phyloP scores from a whole-genome alignment of 257 asterid species.

The Nemophila menziesii region DNA sequence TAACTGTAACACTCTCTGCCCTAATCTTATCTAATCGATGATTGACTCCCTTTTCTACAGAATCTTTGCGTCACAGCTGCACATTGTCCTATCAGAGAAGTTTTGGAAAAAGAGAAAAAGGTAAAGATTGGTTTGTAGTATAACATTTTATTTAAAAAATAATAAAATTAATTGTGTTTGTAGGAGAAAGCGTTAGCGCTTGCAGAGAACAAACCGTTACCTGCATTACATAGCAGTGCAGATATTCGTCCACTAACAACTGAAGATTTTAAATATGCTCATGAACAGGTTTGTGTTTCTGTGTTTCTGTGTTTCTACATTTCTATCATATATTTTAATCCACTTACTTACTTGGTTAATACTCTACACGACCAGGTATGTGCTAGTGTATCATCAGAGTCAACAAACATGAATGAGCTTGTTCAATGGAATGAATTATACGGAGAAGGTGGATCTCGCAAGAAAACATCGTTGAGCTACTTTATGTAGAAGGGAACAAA shows the following conservation, averaged over 20 bases:
- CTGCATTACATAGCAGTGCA: slow-evolving; percentile 43
- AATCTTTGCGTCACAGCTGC: slow-evolving; percentile 81
- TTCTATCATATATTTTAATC: background rate
- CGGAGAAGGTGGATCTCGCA: slow-evolving; percentile 48
- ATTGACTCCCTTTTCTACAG: slow-evolving; percentile 23
- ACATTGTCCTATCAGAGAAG: slow-evolving; percentile 78
- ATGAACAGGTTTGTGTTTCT: slow-evolving; percentile 53
- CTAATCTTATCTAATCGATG: background rate
- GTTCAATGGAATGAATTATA: slow-evolving; percentile 48
- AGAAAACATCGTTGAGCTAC: slow-evolving; percentile 40
- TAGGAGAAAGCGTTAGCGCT: slow-evolving; percentile 66
- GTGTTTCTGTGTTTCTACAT: background rate
- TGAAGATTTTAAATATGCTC: slow-evolving; percentile 73
- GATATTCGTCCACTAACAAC: slow-evolving; percentile 54
- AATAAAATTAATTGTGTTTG: too few relatives aligned
- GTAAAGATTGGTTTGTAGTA: slow-evolving; percentile 14
- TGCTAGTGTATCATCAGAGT: slow-evolving; percentile 49
- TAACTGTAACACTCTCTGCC: too few relatives aligned
- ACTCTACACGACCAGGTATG: slow-evolving; percentile 34
- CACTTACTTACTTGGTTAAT: background rate
- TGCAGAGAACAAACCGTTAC: slow-evolving; percentile 48
- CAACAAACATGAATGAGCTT: slow-evolving; percentile 41
- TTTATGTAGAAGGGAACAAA: slow-evolving; percentile 31
- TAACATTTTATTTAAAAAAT: background rate
- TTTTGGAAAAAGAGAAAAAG: slow-evolving; percentile 80